Conservation (phyloP, 768 basidiomycete species). For the Tulasnella sp. region DNA sequence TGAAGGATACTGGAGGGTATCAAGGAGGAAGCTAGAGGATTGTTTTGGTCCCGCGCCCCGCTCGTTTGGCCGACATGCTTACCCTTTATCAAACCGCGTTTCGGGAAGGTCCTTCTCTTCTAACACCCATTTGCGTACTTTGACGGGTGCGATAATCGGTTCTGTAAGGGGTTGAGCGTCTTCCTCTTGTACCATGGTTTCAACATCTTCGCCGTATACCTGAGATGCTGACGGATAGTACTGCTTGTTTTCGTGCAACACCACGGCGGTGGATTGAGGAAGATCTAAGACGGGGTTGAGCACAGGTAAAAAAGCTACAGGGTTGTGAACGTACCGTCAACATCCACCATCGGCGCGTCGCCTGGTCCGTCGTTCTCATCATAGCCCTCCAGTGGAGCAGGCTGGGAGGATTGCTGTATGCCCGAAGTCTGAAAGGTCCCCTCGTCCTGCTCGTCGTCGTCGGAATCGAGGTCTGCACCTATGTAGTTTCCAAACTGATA, state of each 20-base stretch:
- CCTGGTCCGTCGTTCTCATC: slow-evolving; percentile 46
- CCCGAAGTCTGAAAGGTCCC: background rate
- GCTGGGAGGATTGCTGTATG: slow-evolving; percentile 35
- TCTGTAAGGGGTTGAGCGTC: slow-evolving; percentile 91
- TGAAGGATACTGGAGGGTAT: slow-evolving; percentile 80
- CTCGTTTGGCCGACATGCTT: slow-evolving; percentile 24
- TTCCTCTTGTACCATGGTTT: slow-evolving; percentile 96
- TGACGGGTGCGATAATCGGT: slow-evolving; percentile 90
- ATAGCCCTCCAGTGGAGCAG: slow-evolving; percentile 63
- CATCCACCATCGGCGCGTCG: slow-evolving; percentile 64
- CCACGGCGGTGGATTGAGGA: slow-evolving; percentile 65
- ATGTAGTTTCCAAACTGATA: slow-evolving; percentile 95
- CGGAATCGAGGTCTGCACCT: slow-evolving; percentile 86
- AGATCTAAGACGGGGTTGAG: slow-evolving; percentile 31
- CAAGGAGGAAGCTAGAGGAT: slow-evolving; percentile 65
- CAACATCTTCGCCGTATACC: slow-evolving; percentile 86
- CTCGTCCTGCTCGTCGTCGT: slow-evolving; percentile 42
- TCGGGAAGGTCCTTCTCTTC: slow-evolving; percentile 94
- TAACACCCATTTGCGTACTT: slow-evolving; percentile 86
- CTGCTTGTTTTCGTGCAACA: slow-evolving; percentile 95
- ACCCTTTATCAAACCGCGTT: slow-evolving; percentile 97
- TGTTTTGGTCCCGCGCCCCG: background rate
- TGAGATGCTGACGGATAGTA: slow-evolving; percentile 91
- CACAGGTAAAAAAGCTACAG: background rate
- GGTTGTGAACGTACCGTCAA: slow-evolving; percentile 45